These are phyloP conservation scores for Buxus sempervirens DNA, from an alignment of 164 flowering plant genomes.

Conservation along the genomic window DNA sequence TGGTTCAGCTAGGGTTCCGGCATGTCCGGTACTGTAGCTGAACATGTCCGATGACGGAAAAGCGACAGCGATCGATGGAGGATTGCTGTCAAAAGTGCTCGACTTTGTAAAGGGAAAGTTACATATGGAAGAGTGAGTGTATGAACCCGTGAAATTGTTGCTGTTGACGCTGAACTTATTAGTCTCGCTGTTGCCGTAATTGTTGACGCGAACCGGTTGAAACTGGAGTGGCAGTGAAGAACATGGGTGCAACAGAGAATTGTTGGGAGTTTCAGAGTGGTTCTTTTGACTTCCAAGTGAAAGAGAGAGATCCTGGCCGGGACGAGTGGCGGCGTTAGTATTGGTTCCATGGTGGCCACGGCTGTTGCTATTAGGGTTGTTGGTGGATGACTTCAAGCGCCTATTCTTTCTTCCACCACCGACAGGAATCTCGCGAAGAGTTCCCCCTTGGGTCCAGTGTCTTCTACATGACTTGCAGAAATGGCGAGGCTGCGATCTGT, in stretches of 20 bases:
- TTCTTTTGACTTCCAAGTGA: constrained; percentile 19
- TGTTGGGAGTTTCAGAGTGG: constrained; percentile 25
- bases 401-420: constrained; percentile 80
- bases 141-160: constrained; percentile 11
- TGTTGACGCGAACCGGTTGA: background rate
- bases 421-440: constrained; percentile 72
- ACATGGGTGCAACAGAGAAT: constrained; percentile 20
- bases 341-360: background rate
- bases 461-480: constrained; percentile 79
- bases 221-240: constrained; percentile 2
- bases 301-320: constrained; percentile 12
- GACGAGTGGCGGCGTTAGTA: constrained; percentile 7
- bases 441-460: constrained; percentile 88
- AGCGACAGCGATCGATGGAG: constrained; percentile 21
- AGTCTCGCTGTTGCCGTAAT: constrained; percentile 3
- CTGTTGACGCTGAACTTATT: too few species aligned
- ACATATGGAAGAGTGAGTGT: constrained; percentile 19
- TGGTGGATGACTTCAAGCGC: constrained; percentile 33
- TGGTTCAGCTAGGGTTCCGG: constrained; percentile 18
- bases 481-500: constrained; percentile 74
- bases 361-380: background rate
- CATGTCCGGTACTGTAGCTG: constrained; percentile 13
- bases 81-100: constrained; percentile 27
- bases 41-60: constrained; percentile 23
- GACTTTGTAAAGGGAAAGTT: constrained; percentile 22